Conservation (phyloP, 2,329 filamentous ascomycete species). For the Cercospora sesami region DNA sequence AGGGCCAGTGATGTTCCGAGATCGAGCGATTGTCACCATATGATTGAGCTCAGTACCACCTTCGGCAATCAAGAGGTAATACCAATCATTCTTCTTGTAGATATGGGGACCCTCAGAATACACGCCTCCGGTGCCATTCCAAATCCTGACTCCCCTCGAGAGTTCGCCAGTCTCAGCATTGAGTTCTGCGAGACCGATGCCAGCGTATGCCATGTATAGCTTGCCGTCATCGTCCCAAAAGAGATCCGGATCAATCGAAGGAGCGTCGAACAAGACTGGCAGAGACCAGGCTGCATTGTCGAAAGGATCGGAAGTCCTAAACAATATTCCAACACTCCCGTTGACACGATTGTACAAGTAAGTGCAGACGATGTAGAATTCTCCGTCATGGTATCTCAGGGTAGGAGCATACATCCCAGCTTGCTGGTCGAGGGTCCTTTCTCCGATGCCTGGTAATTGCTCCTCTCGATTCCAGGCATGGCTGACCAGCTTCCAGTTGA, state of each 20-base stretch:
- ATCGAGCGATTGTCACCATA: slow-evolving; percentile 43
- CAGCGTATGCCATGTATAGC: slow-evolving; percentile 48
- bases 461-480: slow-evolving; percentile 40
- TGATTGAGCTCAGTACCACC: slow-evolving; percentile 46
- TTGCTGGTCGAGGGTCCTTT: slow-evolving; percentile 37
- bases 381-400: slow-evolving; percentile 43
- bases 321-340: slow-evolving; percentile 37
- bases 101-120: slow-evolving; percentile 43
- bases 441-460: slow-evolving; percentile 42
- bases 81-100: slow-evolving; percentile 41
- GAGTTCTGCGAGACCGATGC: slow-evolving; percentile 37
- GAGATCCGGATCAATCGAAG: slow-evolving; percentile 30
- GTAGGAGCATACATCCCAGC: slow-evolving; percentile 47
- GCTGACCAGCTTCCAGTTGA: slow-evolving; percentile 44
- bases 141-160: slow-evolving; percentile 33
- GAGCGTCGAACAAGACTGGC: slow-evolving; percentile 48
- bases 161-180: slow-evolving; percentile 38
- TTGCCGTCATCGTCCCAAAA: slow-evolving; percentile 60
- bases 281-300: slow-evolving; percentile 50
- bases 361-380: slow-evolving; percentile 41
- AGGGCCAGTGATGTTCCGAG: slow-evolving; percentile 40
- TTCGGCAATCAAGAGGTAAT: slow-evolving; percentile 42
- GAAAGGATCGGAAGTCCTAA: slow-evolving; percentile 49
- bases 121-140: slow-evolving; percentile 42
- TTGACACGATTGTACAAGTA: slow-evolving; percentile 2